Evolutionary conservation across 2,329 filamentous ascomycete genomes (phyloP), one percentile per base, ranked within the genome.

Genomic region (Hymenotorrendiella dingleyae): DNA sequence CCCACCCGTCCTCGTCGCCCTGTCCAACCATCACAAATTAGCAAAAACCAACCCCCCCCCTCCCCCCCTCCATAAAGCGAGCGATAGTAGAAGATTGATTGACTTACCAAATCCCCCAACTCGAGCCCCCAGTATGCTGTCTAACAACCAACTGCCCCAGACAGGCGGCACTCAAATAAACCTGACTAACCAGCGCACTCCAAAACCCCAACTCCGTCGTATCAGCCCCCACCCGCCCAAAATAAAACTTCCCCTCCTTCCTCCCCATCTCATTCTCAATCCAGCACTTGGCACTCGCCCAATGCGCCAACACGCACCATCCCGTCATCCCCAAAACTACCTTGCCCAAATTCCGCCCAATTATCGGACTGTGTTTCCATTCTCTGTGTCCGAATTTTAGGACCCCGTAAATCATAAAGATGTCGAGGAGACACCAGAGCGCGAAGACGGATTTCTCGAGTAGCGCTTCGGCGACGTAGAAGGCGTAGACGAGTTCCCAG

Each of bases 401-500:
- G 10, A 69, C 66, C 3, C 61, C 64, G 50, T 70, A 71, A 9
- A 76, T 57, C 23, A 77, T 62, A 3, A 64, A 64, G 10, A 69
- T 45, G 56, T 76, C 72, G 12, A 76, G 63, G 3, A 72, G 30
- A 23, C 76, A 62, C 72, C 73, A 76, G 37, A 68, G 47, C 1
- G 48, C 50, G 54, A 75, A 74, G 21, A 69, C 68, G 12, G 60
- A 48, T 10, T 60, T 59, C 52, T 76, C 72, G 8, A 71, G 52
- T 1, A 56, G 52, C 4, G 61, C 56, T 46, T 73, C 70, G 43
- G 66, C 62, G 12, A 75, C 68, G 48, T 63, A 70, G 19, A 72
- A 57, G 2, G 64, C 64, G 57, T 71, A 73, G 41, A 76, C 61
- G 3, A 72, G 55, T 53, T 76, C 72, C 72, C 73, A 76, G 1